phyloP scores from a whole-genome alignment of 139 green algal species.

The Desmodesmus armatus region DNA sequence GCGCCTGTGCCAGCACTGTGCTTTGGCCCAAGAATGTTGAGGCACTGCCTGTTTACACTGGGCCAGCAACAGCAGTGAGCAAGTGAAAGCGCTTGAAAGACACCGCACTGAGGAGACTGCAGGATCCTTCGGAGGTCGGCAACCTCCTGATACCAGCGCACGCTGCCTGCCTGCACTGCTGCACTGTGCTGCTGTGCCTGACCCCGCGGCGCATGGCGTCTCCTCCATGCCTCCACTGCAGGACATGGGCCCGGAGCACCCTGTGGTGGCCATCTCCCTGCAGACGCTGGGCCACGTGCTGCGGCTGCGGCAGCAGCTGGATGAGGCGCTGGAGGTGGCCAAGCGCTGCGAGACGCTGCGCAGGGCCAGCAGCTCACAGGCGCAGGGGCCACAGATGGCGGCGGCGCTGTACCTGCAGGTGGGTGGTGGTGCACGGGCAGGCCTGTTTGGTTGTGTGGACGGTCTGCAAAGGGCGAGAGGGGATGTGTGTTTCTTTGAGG shows the following conservation, averaged over 20 bases:
- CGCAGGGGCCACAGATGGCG: constrained; percentile 25
- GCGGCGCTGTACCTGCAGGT: constrained; percentile 47
- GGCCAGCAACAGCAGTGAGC: too few relatives aligned
- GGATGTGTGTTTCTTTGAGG: too few relatives aligned
- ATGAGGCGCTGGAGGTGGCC: constrained; percentile 16
- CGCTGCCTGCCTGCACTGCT: too few relatives aligned
- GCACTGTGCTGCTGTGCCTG: neutral
- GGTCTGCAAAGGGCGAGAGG: too few relatives aligned
- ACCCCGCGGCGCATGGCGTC: neutral
- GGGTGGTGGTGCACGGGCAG: neutral
- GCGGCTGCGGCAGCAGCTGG: constrained; percentile 43
- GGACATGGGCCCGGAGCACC: constrained; percentile 33
- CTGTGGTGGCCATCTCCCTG: constrained; percentile 38
- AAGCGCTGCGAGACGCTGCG: constrained; percentile 28
- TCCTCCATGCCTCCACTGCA: neutral
- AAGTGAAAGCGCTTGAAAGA: too few relatives aligned
- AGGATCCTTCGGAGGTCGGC: too few relatives aligned
- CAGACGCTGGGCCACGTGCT: constrained; percentile 40
- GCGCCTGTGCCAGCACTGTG: too few relatives aligned
- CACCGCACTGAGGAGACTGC: too few relatives aligned
- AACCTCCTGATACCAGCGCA: too few relatives aligned
- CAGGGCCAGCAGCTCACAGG: neutral
- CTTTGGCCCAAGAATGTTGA: too few relatives aligned
- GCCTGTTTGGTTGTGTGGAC: neutral
- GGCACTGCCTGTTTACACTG: too few relatives aligned